Evolutionary conservation across 768 basidiomycete genomes (phyloP).

Genomic region (Tricholomella constricta): DNA sequence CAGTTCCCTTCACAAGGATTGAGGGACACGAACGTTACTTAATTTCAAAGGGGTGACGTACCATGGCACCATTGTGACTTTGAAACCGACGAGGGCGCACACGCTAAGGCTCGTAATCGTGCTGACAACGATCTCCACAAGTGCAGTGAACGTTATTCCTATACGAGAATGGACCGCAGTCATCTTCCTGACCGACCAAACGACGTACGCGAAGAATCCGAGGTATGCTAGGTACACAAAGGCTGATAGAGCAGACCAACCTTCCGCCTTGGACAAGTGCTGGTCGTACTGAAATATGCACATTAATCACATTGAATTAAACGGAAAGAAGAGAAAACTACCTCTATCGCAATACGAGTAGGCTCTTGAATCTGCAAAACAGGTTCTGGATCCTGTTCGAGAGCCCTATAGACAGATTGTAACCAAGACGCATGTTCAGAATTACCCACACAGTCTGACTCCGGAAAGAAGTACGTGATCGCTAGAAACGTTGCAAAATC

Average conservation of each 20-base stretch:
- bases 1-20: conserved; percentile 59
- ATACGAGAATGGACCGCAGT: conserved; percentile 86
- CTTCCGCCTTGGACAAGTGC: conserved; percentile 43
- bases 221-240: conserved; percentile 79
- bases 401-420: conserved; percentile 47
- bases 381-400: conserved; percentile 34
- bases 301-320: background rate
- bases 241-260: conserved; percentile 63
- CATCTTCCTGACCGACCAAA: conserved; percentile 74
- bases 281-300: conserved; percentile 51
- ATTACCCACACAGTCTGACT: conserved; percentile 66
- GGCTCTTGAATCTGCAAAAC: conserved; percentile 35
- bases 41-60: conserved; percentile 33
- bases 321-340: conserved; percentile 11
- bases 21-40: background rate
- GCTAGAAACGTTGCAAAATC: conserved; percentile 73
- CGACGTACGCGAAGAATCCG: conserved; percentile 74
- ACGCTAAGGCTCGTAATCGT: conserved; percentile 94
- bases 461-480: conserved; percentile 82
- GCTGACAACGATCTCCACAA: conserved; percentile 89
- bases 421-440: conserved; percentile 67
- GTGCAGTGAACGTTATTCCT: conserved; percentile 90
- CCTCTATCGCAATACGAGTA: conserved; percentile 50
- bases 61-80: conserved; percentile 90
- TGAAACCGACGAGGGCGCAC: conserved; percentile 86